phyloP scores from a whole-genome alignment of 495 filamentous ascomycete species.

The Glarea lozoyensis region DNA sequence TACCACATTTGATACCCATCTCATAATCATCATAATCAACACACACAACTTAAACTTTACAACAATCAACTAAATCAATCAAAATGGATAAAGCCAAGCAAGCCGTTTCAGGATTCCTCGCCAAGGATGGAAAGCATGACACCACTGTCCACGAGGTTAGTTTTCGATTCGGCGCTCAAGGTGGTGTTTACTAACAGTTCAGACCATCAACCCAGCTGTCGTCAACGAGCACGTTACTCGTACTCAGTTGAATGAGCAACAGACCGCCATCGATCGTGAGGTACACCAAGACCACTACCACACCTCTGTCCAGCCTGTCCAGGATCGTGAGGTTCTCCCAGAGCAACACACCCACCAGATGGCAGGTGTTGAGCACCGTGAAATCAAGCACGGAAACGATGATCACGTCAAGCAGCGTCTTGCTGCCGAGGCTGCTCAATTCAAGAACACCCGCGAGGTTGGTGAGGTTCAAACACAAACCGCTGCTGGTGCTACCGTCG shows the following conservation, averaged over 20 bases:
- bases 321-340: slow-evolving; percentile 34
- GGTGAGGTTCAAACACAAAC: slow-evolving; percentile 39
- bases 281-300: slow-evolving; percentile 53
- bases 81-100: slow-evolving; percentile 50
- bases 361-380: slow-evolving; percentile 42
- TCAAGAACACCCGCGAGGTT: slow-evolving; percentile 36
- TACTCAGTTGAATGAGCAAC: slow-evolving; percentile 15
- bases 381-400: slow-evolving; percentile 44
- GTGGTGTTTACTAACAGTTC: background rate
- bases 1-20: background rate
- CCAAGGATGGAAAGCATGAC: slow-evolving; percentile 47
- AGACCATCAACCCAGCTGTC: slow-evolving; percentile 49
- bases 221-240: slow-evolving; percentile 28
- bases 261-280: slow-evolving; percentile 52
- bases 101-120: slow-evolving; percentile 43
- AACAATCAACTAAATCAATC: slow-evolving; percentile 7
- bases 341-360: slow-evolving; percentile 41
- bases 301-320: slow-evolving; percentile 42
- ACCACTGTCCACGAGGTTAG: slow-evolving; percentile 48
- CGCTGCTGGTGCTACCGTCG: slow-evolving; percentile 34
- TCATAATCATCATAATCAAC: background rate
- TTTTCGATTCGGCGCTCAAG: background rate
- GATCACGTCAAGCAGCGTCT: slow-evolving; percentile 32
- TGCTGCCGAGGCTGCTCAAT: slow-evolving; percentile 38
- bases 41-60: background rate